A percentile compares a stretch with the other conserved stretches of the same genome.
Evolutionary conservation across 345 rosid species (phyloP).

Genomic region (Leavenworthia alabamica): DNA sequence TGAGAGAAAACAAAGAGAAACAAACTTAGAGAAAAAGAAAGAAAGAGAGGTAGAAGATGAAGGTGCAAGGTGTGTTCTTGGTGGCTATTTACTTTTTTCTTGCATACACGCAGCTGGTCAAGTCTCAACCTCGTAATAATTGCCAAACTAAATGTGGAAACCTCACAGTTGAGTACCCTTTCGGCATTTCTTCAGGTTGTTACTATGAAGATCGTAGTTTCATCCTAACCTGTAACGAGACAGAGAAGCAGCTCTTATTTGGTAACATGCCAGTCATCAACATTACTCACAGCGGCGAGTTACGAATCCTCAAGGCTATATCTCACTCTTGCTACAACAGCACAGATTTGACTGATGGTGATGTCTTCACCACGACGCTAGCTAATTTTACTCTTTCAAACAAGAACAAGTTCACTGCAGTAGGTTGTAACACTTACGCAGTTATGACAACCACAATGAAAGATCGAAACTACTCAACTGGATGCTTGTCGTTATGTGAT

Average conservation of each 20-base stretch:
- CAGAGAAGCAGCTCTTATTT: not conserved
- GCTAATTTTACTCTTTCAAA: not conserved
- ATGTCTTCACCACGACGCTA: no score
- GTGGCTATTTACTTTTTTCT: not conserved
- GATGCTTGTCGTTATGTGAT: slow-evolving; percentile 3
- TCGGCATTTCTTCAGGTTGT: slow-evolving; percentile 29
- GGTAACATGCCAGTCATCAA: not conserved
- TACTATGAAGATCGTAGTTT: slow-evolving; percentile 31
- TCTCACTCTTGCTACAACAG: not conserved
- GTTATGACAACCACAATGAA: not conserved
- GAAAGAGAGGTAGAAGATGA: not conserved
- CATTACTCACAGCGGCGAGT: not conserved
- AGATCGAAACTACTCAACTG: not conserved
- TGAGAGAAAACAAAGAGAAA: not conserved
- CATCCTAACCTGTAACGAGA: not conserved
- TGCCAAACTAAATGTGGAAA: slow-evolving; percentile 30
- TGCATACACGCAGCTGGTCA: not conserved
- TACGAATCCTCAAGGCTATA: not conserved
- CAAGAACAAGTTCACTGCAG: slow-evolving; percentile 23
- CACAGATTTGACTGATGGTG: not conserved
- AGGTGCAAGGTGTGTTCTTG: not conserved
- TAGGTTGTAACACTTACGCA: slow-evolving; percentile 35
- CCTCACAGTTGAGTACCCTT: slow-evolving; percentile 33
- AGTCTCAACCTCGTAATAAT: not conserved
- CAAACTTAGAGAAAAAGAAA: no score